Evolutionary conservation across 2,329 filamentous ascomycete genomes (phyloP).

Genomic region (Sclerotinia trifoliorum): DNA sequence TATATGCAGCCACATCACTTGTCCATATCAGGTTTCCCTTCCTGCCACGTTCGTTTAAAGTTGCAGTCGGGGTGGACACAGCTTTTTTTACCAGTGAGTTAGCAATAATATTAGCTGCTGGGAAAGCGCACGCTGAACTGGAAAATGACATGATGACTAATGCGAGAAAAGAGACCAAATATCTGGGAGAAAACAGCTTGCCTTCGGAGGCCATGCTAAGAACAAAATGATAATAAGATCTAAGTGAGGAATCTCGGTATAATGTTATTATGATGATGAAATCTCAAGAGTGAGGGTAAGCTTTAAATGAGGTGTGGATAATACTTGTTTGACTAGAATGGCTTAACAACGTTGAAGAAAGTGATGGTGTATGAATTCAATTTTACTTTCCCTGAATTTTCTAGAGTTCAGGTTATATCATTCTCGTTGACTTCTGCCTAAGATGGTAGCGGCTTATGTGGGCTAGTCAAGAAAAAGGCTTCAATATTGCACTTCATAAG

Average conservation of each 20-base stretch:
- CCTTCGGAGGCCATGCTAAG: neutral
- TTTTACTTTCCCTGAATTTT: neutral
- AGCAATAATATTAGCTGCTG: neutral
- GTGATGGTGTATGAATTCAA: too few relatives aligned
- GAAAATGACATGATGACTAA: neutral
- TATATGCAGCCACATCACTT: neutral
- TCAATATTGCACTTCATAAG: neutral
- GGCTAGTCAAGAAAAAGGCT: neutral
- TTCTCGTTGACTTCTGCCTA: neutral
- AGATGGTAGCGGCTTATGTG: neutral
- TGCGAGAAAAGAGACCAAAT: neutral
- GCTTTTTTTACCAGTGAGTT: neutral
- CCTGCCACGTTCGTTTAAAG: neutral
- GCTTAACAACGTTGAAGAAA: neutral
- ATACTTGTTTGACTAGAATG: neutral
- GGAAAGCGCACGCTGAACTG: neutral
- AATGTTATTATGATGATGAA: neutral
- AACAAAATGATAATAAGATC: neutral
- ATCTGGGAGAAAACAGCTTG: too few relatives aligned
- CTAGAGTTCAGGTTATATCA: neutral
- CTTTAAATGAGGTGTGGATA: neutral
- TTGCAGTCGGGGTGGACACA: neutral
- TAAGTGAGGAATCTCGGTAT: neutral
- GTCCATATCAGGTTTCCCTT: neutral
- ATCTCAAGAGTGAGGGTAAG: neutral